Evolutionary conservation across 2,329 filamentous ascomycete species (phyloP), one percentile per base, ranked within the genome.

Genomic region (Dothistroma septosporum): DNA sequence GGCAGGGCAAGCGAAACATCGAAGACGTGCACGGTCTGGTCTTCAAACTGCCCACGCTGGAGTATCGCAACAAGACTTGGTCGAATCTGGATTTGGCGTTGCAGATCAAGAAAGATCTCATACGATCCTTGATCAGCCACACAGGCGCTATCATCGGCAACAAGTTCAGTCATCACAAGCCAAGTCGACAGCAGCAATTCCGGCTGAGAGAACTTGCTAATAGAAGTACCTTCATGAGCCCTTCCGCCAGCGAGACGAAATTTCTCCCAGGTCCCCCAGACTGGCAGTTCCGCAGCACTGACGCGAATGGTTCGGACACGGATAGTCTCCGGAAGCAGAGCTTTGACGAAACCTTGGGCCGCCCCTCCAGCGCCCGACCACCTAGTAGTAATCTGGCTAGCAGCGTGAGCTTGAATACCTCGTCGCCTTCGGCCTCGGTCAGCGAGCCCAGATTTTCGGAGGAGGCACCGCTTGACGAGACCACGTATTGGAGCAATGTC

Each of bases 41-140:
- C 53, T 99, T 99, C 83, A 87, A 91, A 35, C 85, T 99, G 77
- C 94, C 94, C 3, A 89, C 90, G 1, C 87, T 99, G 52, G 94
- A 99, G 74, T 97, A 96, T 78, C 87, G 91, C 65, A 99, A 99
- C 82, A 99, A 99, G 80, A 97, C 92, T 9, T 99, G 94, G 94
- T 97, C 92, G 7, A 99, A 97, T 74, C 83, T 99, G 7, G 94
- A 99, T 71, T 85, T 99, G 10, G 92, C 93, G 0, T 82, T 97
- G 53, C 89, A 92, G 14, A 82, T 99, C 57, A 97, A 99, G 79
- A 95, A 92, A 73, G 92, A 96, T 52, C 90, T 97, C 60, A 91
- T 96, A 72, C 90, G 92, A 71, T 93, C 94, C 0, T 82, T 99
- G 50, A 95, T 99, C 70, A 94, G 91, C 1, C 94, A 99, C 72